Base-by-base conservation (phyloP, 495 filamentous ascomycete genomes). In the Aspergillus carlsbadensis region DNA sequence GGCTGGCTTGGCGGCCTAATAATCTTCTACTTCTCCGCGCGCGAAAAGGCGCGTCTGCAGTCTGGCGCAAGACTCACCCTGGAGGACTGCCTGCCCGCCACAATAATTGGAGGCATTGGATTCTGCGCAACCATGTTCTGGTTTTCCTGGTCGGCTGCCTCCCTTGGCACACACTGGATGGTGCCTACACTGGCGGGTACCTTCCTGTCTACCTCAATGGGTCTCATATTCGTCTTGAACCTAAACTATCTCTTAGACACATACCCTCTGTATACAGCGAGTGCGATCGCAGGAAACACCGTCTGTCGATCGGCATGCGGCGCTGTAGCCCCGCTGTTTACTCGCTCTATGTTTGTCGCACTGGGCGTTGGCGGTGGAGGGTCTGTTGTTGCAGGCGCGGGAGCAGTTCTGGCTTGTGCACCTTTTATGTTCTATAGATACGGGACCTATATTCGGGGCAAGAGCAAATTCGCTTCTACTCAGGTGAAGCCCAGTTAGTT, bases 251-350 rank as follows among this genome's bases (percentile, higher is more conserved):
- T 70, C 18, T 59, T 65, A 18, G 67, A 70, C 46, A 58, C 61
- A 6, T 70, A 70, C 29, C 41, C 63, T 41, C 65, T 63, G 60
- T 70, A 66, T 35, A 63, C 67, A 29, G 67, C 67, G 10, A 66
- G 63, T 18, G 67, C 65, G 10, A 61, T 68, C 37, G 67, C 67
- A 1, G 67, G 63, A 13, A 68, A 68, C 39, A 70, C 67, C 3
- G 64, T 68, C 21, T 52, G 56, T 3, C 63, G 67, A 10, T 70
- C 67, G 1, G 63, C 63, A 22, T 68, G 63, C 24, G 67, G 67
- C 10, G 67, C 67, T 5, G 67, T 65, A 1, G 60, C 65, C 18
- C 67, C 67, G 5, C 63, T 70, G 35, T 70, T 70, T 59, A 70
- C 67, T 4, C 56, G 58, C 20, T 62, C 66, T 26, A 70, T 70